These are phyloP conservation scores for Rhinocladiella similis DNA, from an alignment of 2,329 filamentous ascomycete genomes.

Conservation along the genomic window DNA sequence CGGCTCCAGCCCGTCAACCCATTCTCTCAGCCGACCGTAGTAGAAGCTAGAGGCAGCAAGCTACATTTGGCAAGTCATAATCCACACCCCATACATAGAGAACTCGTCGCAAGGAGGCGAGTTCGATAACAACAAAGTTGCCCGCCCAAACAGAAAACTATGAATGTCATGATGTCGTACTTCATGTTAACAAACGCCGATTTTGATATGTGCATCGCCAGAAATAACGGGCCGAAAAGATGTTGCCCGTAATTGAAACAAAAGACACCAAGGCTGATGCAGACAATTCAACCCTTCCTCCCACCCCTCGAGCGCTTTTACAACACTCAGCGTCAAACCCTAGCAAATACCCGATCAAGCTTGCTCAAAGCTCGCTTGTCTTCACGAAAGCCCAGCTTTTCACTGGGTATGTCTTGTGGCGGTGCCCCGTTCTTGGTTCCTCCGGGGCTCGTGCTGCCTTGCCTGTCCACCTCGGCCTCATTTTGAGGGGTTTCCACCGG, in stretches of 20 bases:
- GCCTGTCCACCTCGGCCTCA: conserved; percentile 38
- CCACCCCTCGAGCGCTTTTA: neutral
- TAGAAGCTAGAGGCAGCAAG: neutral
- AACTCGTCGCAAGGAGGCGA: neutral
- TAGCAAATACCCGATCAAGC: conserved; percentile 56
- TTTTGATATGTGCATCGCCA: neutral
- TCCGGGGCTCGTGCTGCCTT: conserved; percentile 43
- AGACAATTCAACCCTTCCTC: neutral
- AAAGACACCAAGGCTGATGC: neutral
- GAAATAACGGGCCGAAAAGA: neutral
- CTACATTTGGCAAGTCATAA: neutral
- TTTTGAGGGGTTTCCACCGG: conserved; percentile 54
- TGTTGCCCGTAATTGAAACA: neutral
- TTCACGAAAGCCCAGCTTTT: conserved; percentile 61
- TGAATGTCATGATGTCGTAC: conserved; percentile 1
- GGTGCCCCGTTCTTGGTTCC: conserved; percentile 37
- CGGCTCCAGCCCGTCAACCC: too few species aligned
- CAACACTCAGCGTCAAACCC: conserved; percentile 13
- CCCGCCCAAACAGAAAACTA: neutral
- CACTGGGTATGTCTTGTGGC: conserved; percentile 57
- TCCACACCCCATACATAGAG: neutral
- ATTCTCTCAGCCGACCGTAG: too few species aligned
- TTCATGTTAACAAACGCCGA: neutral
- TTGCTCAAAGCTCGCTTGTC: conserved; percentile 66
- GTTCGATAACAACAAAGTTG: neutral